These are phyloP conservation scores for Talaromyces sp. DNA, from an alignment of 2,329 filamentous ascomycete genomes.

Conservation along the genomic window DNA sequence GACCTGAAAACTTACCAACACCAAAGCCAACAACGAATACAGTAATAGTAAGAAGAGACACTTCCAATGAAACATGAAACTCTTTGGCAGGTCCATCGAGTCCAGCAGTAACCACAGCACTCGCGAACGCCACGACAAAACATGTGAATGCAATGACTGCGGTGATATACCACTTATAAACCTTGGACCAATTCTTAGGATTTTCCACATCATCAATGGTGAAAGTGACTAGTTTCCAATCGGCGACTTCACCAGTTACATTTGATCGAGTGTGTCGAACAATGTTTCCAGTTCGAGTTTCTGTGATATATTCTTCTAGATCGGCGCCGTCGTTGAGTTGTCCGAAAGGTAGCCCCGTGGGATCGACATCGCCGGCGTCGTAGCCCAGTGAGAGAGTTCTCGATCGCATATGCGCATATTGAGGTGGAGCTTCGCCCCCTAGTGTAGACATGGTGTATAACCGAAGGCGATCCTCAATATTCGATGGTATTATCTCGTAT, in stretches of 20 bases:
- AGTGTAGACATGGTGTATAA: constrained; percentile 9
- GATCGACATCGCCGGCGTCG: constrained; percentile 19
- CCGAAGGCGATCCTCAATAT: neutral
- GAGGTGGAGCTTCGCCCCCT: constrained; percentile 3
- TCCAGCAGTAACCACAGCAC: constrained; percentile 75
- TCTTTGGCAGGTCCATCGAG: constrained; percentile 60
- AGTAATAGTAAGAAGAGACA: constrained; percentile 67
- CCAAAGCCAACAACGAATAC: constrained; percentile 81
- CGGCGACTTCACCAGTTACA: constrained; percentile 48
- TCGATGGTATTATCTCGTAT: neutral
- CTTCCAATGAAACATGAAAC: constrained; percentile 69
- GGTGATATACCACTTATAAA: constrained; percentile 77
- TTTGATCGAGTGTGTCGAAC: constrained; percentile 55
- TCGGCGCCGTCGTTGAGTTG: constrained; percentile 45
- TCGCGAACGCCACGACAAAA: constrained; percentile 69
- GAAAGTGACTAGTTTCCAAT: constrained; percentile 68
- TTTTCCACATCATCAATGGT: constrained; percentile 69
- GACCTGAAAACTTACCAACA: constrained; percentile 52
- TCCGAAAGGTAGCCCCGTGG: constrained; percentile 8
- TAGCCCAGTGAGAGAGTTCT: constrained; percentile 10
- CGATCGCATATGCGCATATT: neutral
- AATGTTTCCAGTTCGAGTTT: constrained; percentile 62
- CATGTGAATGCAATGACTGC: constrained; percentile 77
- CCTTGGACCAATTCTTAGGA: constrained; percentile 81
- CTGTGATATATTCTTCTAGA: constrained; percentile 64